A percentile compares a stretch with the other conserved stretches of the same genome.
These are phyloP conservation scores for Anacardium occidentale DNA, from an alignment of 345 rosid species.

Conservation along the genomic window DNA sequence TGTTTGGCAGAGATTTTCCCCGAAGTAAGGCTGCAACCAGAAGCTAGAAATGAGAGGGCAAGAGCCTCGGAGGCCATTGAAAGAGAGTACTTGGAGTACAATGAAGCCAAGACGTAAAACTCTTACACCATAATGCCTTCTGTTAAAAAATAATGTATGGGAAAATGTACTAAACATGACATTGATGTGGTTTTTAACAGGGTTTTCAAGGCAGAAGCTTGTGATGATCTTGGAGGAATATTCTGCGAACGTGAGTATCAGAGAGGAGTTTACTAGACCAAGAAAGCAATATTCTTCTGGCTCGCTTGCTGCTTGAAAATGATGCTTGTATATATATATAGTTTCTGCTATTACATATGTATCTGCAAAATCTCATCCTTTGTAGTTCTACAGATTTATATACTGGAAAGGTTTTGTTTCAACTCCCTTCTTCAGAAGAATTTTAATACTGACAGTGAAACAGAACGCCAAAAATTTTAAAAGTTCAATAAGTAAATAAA, in stretches of 20 bases:
- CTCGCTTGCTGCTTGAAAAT: neutral
- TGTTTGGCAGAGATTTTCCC: constrained; percentile 66
- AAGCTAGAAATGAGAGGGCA: constrained; percentile 10
- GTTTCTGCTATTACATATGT: neutral
- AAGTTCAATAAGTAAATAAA: too few relatives aligned
- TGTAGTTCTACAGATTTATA: neutral
- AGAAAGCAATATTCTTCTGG: neutral
- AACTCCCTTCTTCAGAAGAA: neutral
- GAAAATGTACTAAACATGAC: neutral
- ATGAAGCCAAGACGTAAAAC: constrained; percentile 34
- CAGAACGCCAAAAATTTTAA: too few relatives aligned
- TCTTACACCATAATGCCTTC: neutral
- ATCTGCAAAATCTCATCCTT: neutral
- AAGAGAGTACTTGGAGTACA: constrained; percentile 37
- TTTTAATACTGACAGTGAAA: neutral
- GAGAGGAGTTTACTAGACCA: constrained; percentile 29
- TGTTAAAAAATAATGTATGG: neutral
- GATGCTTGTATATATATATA: constrained; percentile 10
- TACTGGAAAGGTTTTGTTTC: too few relatives aligned
- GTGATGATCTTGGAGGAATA: constrained; percentile 38
- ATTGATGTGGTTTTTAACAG: constrained; percentile 12
- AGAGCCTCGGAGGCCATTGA: constrained; percentile 20
- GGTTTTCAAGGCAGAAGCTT: constrained; percentile 40
- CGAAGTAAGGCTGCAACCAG: constrained; percentile 42
- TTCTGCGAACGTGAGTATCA: constrained; percentile 33